phyloP scores from a whole-genome alignment of 2,329 filamentous ascomycete species.

The Monilinia aucupariae region DNA sequence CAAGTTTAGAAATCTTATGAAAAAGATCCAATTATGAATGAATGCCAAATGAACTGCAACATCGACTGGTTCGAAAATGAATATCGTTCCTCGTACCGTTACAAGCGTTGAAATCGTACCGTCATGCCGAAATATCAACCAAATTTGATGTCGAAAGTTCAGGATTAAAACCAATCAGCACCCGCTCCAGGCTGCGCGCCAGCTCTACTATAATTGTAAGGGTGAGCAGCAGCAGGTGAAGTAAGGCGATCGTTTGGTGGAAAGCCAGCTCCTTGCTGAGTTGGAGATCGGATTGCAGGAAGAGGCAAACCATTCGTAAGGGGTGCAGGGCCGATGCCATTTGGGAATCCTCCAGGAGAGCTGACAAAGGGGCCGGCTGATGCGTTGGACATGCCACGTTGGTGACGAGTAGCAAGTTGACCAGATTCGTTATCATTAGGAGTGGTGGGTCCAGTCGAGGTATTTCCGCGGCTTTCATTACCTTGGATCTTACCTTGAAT shows the following conservation, averaged over 20 bases:
- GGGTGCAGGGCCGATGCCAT: constrained; percentile 26
- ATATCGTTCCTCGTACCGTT: constrained; percentile 36
- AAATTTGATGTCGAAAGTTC: constrained; percentile 11
- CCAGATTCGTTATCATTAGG: constrained; percentile 27
- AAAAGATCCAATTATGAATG: constrained; percentile 16
- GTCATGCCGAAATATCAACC: constrained; percentile 29
- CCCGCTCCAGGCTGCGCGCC: constrained; percentile 29
- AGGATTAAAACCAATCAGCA: constrained; percentile 33
- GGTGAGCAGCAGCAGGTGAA: constrained; percentile 24
- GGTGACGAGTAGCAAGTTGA: constrained; percentile 32
- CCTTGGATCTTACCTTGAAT: constrained; percentile 81
- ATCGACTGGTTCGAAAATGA: constrained; percentile 31
- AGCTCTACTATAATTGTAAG: constrained; percentile 31
- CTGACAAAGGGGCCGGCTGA: constrained; percentile 28
- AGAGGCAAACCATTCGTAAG: constrained; percentile 23
- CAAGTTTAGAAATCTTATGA: constrained; percentile 1
- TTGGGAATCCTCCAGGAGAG: constrained; percentile 28
- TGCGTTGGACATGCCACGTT: constrained; percentile 33
- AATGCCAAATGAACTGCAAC: constrained; percentile 20
- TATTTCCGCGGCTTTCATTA: constrained; percentile 42
- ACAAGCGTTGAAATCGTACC: constrained; percentile 37
- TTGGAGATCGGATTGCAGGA: constrained; percentile 20
- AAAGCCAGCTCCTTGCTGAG: constrained; percentile 23
- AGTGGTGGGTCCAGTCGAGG: constrained; percentile 33
- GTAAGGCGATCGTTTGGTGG: constrained; percentile 28